These are phyloP conservation scores for Cercospora zeina DNA, from an alignment of 2,329 filamentous ascomycete species.

Conservation along the genomic window DNA sequence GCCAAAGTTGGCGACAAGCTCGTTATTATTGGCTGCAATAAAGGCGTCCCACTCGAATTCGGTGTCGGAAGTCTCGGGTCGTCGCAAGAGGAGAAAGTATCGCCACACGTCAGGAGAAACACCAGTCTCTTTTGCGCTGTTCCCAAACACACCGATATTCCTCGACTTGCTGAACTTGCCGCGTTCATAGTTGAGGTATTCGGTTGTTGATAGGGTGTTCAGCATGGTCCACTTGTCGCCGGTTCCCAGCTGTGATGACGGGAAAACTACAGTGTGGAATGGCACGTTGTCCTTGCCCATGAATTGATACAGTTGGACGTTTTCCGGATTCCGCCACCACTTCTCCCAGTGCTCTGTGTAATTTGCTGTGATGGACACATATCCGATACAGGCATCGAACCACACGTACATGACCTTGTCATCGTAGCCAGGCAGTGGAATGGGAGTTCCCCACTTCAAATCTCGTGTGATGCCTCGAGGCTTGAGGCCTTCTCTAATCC, in stretches of 20 bases:
- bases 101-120: constrained; percentile 87
- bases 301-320: constrained; percentile 90
- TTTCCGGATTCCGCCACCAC: constrained; percentile 89
- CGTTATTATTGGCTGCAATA: constrained; percentile 82
- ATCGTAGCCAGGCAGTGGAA: constrained; percentile 62
- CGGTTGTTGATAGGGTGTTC: constrained; percentile 83
- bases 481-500: constrained; percentile 81
- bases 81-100: constrained; percentile 82
- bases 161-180: constrained; percentile 93
- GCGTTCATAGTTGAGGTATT: constrained; percentile 84
- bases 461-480: constrained; percentile 88
- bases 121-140: constrained; percentile 81
- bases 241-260: constrained; percentile 80
- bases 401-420: constrained; percentile 88
- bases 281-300: constrained; percentile 90
- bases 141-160: constrained; percentile 87
- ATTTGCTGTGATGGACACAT: constrained; percentile 89
- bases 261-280: constrained; percentile 91
- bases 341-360: constrained; percentile 88
- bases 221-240: constrained; percentile 85
- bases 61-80: constrained; percentile 81
- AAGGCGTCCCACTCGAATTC: constrained; percentile 90
- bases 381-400: constrained; percentile 92
- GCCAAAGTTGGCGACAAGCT: constrained; percentile 74
- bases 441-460: constrained; percentile 79